A percentile compares a stretch with the other conserved stretches of the same genome.
These are phyloP conservation scores for Spinacia oleracea DNA, from an alignment of 179 eudicot genomes.

Conservation along the genomic window DNA sequence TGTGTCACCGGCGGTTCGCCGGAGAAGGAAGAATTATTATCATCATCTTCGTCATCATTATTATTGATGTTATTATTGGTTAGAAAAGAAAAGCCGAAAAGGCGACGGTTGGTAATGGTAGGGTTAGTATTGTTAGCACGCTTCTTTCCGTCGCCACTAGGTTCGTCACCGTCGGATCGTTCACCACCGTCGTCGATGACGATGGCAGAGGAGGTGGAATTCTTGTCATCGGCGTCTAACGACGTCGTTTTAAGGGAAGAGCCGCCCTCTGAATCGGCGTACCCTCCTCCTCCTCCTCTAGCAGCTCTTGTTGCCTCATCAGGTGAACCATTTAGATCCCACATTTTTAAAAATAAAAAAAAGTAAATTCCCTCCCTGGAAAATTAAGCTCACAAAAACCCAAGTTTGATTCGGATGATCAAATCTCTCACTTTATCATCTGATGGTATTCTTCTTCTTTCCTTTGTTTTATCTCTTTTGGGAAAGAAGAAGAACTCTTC, in stretches of 20 bases:
- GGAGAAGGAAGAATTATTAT: slow-evolving; percentile 23
- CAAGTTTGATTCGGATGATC: background rate
- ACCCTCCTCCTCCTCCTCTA: background rate
- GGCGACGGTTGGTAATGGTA: slow-evolving; percentile 28
- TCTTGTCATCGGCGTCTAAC: slow-evolving; percentile 50
- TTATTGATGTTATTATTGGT: background rate
- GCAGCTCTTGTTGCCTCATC: slow-evolving; percentile 27
- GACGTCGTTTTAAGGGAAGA: slow-evolving; percentile 50
- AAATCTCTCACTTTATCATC: slow-evolving; percentile 4
- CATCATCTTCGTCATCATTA: slow-evolving; percentile 18
- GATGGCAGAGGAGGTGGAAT: slow-evolving; percentile 66
- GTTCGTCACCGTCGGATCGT: slow-evolving; percentile 32
- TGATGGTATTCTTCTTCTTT: background rate
- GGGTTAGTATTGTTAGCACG: background rate
- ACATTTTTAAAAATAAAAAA: slow-evolving; percentile 46
- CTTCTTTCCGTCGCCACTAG: slow-evolving; percentile 20
- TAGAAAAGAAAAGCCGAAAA: slow-evolving; percentile 67
- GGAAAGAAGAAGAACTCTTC: background rate
- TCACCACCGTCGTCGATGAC: slow-evolving; percentile 35
- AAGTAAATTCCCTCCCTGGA: background rate
- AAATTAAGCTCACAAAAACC: background rate
- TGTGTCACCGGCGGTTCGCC: slow-evolving; percentile 55
- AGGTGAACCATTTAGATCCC: slow-evolving; percentile 92
- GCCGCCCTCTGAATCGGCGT: slow-evolving; percentile 45
- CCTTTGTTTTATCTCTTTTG: background rate